Percentiles rank a stretch among this genome's conserved stretches.
Conservation (phyloP, 2,329 filamentous ascomycete species). For the Thermothelomyces thermophilus region DNA sequence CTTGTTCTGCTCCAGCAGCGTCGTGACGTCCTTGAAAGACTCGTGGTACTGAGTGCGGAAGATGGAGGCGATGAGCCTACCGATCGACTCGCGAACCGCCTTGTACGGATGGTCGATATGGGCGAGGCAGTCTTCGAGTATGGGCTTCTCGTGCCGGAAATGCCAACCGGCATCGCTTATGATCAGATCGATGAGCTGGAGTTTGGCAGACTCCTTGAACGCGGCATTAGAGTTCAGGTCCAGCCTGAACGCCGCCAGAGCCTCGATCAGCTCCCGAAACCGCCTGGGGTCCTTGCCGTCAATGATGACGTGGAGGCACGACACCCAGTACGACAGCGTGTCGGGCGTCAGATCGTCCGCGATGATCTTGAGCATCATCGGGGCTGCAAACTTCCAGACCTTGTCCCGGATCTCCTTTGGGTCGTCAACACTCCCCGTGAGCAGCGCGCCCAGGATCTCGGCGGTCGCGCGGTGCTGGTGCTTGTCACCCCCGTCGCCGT, state of each 20-base stretch:
- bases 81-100: slow-evolving; percentile 90
- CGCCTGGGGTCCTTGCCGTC: slow-evolving; percentile 86
- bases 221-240: slow-evolving; percentile 95
- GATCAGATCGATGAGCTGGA: slow-evolving; percentile 80
- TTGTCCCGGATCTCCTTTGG: slow-evolving; percentile 64
- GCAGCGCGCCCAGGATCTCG: slow-evolving; percentile 82
- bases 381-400: slow-evolving; percentile 86
- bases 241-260: slow-evolving; percentile 75
- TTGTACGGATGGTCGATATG: slow-evolving; percentile 98
- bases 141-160: slow-evolving; percentile 82
- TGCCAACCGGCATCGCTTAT: slow-evolving; percentile 92
- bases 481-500: slow-evolving; percentile 90
- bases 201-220: slow-evolving; percentile 97
- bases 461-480: slow-evolving; percentile 94
- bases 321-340: slow-evolving; percentile 91
- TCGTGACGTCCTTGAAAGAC: slow-evolving; percentile 73
- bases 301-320: slow-evolving; percentile 81
- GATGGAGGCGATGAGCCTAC: slow-evolving; percentile 78
- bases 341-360: slow-evolving; percentile 91
- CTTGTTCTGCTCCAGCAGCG: slow-evolving; percentile 73
- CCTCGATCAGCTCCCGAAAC: slow-evolving; percentile 77
- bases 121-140: slow-evolving; percentile 78
- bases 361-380: slow-evolving; percentile 78
- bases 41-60: slow-evolving; percentile 92
- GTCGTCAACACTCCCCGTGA: slow-evolving; percentile 75